A percentile compares a stretch with the other conserved stretches of the same genome.
Conservation (phyloP, 495 filamentous ascomycete species). For the Penicillium roqueforti region DNA sequence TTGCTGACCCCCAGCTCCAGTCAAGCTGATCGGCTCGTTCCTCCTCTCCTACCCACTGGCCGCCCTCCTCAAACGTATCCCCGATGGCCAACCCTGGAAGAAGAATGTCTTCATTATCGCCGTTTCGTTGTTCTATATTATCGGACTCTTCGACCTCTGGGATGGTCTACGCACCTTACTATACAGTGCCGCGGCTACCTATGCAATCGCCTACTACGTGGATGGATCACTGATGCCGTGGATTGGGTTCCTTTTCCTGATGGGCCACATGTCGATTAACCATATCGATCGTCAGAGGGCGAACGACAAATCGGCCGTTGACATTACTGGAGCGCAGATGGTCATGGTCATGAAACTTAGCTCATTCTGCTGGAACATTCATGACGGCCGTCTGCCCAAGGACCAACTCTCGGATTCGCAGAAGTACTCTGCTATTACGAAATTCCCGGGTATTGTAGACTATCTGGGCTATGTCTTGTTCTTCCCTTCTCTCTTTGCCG, state of each 20-base stretch:
- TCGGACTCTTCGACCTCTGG: conserved; percentile 97
- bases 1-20: conserved; percentile 43
- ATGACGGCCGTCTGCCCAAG: conserved; percentile 77
- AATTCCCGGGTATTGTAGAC: conserved; percentile 72
- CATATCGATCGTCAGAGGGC: conserved; percentile 77
- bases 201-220: conserved; percentile 78
- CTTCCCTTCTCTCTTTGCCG: conserved; percentile 83
- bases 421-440: conserved; percentile 68
- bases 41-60: conserved; percentile 91
- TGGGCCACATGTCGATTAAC: conserved; percentile 91
- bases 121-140: conserved; percentile 80
- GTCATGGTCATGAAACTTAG: conserved; percentile 97
- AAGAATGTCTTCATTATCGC: conserved; percentile 88
- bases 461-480: conserved; percentile 89
- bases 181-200: conserved; percentile 73
- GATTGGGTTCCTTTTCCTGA: conserved; percentile 87
- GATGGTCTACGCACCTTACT: conserved; percentile 73
- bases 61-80: conserved; percentile 82
- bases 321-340: conserved; percentile 98
- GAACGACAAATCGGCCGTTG: conserved; percentile 60
- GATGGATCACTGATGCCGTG: conserved; percentile 97
- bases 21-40: conserved; percentile 90
- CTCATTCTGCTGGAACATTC: conserved; percentile 95
- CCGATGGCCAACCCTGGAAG: conserved; percentile 74
- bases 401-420: conserved; percentile 80